Conservation (phyloP, 129 eudicot species). For the Centrapalus pauciflorus region DNA sequence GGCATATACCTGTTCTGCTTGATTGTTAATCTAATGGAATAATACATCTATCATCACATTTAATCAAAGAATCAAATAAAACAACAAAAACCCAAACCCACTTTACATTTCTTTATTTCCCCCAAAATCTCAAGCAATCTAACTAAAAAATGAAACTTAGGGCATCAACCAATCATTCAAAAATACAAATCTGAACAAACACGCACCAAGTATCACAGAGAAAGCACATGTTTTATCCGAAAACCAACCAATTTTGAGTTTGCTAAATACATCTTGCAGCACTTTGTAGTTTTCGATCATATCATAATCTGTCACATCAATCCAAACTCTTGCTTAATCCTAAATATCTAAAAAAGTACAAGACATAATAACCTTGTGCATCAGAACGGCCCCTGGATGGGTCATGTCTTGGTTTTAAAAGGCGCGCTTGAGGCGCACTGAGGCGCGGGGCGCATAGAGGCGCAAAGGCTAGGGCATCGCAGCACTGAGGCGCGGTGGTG, state of each 20-base stretch:
- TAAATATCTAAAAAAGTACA: neutral
- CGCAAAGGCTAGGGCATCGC: no score
- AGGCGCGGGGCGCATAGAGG: no score
- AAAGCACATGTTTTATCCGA: no score
- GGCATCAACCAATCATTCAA: no score
- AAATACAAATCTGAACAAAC: no score
- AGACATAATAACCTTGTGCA: slow-evolving; percentile 66
- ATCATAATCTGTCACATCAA: slow-evolving; percentile 61
- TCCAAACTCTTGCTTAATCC: neutral
- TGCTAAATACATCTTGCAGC: slow-evolving; percentile 87
- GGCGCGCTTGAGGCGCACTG: no score
- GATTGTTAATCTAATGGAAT: slow-evolving; percentile 17
- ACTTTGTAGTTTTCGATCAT: slow-evolving; percentile 96
- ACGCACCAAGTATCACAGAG: no score
- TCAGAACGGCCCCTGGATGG: slow-evolving; percentile 83
- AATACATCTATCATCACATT: neutral
- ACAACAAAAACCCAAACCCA: slow-evolving; percentile 12
- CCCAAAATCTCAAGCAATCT: neutral
- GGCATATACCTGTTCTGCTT: slow-evolving; percentile 1
- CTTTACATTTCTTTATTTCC: slow-evolving; percentile 13
- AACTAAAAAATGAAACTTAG: no score
- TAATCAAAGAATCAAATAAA: neutral
- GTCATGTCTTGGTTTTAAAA: no score
- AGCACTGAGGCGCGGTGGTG: no score
- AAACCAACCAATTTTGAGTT: slow-evolving; percentile 75